Evolutionary conservation across 495 filamentous ascomycete genomes (phyloP).

Genomic region (Neurospora sp.): DNA sequence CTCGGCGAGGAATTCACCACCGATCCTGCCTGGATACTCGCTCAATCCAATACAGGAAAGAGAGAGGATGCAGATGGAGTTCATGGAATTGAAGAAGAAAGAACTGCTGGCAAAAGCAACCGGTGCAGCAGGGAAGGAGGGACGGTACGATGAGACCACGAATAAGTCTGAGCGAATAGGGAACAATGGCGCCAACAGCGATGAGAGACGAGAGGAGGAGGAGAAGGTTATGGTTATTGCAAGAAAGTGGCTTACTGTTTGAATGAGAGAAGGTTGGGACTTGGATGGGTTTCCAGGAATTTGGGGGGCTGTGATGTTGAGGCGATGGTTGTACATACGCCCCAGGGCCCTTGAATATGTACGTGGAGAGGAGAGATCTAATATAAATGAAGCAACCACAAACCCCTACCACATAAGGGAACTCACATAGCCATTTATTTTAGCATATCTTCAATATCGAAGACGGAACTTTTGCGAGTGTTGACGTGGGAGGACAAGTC

Average conservation of each 20-base stretch:
- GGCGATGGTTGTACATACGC: background rate
- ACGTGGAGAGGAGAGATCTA: background rate
- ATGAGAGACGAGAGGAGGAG: background rate
- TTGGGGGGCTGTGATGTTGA: background rate
- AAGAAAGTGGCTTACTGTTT: slow-evolving; percentile 8
- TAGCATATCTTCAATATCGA: background rate
- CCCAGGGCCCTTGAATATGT: background rate
- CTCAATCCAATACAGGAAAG: slow-evolving; percentile 29
- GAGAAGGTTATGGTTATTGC: slow-evolving; percentile 5
- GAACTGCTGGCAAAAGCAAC: slow-evolving; percentile 29
- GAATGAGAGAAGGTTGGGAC: background rate
- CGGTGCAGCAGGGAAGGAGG: slow-evolving; percentile 5
- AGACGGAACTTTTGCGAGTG: background rate
- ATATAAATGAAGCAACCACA: background rate
- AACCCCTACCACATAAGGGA: background rate
- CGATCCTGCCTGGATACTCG: slow-evolving; percentile 12
- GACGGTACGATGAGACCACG: slow-evolving; percentile 15
- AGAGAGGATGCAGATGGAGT: slow-evolving; percentile 29
- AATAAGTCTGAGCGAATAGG: slow-evolving; percentile 12
- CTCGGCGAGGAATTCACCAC: slow-evolving; percentile 8
- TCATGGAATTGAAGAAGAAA: slow-evolving; percentile 24
- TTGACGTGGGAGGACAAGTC: background rate
- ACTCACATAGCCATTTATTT: too few relatives aligned
- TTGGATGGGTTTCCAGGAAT: background rate
- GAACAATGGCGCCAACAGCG: background rate